Evolutionary conservation across 306 rosid species (phyloP).

Genomic region (Delonix regia): DNA sequence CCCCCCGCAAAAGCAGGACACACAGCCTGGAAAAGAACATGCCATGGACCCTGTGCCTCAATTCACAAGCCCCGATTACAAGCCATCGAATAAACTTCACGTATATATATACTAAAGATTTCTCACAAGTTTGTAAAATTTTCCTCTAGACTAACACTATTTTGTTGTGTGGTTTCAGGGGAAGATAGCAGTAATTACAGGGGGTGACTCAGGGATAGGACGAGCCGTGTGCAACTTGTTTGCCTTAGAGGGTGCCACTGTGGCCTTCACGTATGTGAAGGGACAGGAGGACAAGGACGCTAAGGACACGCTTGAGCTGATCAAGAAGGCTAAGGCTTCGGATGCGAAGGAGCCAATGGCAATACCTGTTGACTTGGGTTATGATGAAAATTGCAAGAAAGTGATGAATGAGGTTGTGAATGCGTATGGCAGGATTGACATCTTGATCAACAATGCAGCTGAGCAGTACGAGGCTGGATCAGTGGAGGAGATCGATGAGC

Average conservation of each 20-base stretch:
- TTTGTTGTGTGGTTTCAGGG: constrained; percentile 53
- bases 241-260: constrained; percentile 81
- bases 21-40: constrained; percentile 82
- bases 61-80: constrained; percentile 60
- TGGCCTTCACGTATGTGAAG: constrained; percentile 79
- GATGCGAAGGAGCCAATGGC: constrained; percentile 75
- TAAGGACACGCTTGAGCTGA: constrained; percentile 53
- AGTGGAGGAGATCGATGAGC: constrained; percentile 71
- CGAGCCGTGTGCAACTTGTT: constrained; percentile 67
- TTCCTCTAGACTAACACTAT: not conserved
- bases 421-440: constrained; percentile 61
- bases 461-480: constrained; percentile 58
- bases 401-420: constrained; percentile 62
- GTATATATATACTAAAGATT: constrained; percentile 24
- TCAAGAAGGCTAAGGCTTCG: constrained; percentile 51
- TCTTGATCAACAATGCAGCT: constrained; percentile 78
- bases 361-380: constrained; percentile 69
- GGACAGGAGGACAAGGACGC: constrained; percentile 77
- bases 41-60: constrained; percentile 79
- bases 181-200: constrained; percentile 71
- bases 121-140: not conserved
- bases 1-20: constrained; percentile 65
- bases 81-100: constrained; percentile 74
- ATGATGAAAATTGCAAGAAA: constrained; percentile 68
- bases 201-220: constrained; percentile 89